phyloP scores from a whole-genome alignment of 345 rosid species.

The Diplotaxis tenuifolia region DNA sequence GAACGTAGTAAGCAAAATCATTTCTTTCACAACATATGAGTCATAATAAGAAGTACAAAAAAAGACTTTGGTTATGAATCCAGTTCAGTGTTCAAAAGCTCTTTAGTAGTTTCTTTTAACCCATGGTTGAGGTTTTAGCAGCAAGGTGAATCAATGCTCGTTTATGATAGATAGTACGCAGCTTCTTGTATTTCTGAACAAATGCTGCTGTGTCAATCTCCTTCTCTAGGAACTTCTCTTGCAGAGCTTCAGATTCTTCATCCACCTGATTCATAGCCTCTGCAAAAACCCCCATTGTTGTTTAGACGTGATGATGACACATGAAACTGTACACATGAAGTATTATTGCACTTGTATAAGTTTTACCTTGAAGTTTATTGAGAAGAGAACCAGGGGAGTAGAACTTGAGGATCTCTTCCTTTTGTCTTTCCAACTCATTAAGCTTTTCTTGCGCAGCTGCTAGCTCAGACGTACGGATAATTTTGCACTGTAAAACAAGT shows the following conservation, averaged over 20 bases:
- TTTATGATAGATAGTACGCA: slow-evolving; percentile 69
- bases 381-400: slow-evolving; percentile 70
- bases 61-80: neutral
- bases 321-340: neutral
- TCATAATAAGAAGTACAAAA: neutral
- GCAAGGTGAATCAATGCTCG: slow-evolving; percentile 73
- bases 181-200: slow-evolving; percentile 76
- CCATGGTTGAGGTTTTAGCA: slow-evolving; percentile 53
- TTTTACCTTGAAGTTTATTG: slow-evolving; percentile 72
- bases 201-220: slow-evolving; percentile 66
- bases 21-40: neutral
- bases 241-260: slow-evolving; percentile 71
- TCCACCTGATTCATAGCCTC: slow-evolving; percentile 72
- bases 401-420: slow-evolving; percentile 67
- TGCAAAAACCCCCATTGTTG: slow-evolving; percentile 32
- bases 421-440: slow-evolving; percentile 71
- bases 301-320: slow-evolving; percentile 7
- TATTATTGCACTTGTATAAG: neutral
- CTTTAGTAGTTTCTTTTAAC: neutral
- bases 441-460: slow-evolving; percentile 87
- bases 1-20: neutral
- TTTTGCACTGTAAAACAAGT: slow-evolving; percentile 60
- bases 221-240: slow-evolving; percentile 65
- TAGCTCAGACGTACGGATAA: slow-evolving; percentile 85
- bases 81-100: neutral